Percentiles rank a stretch among this genome's conserved stretches.
Conservation (phyloP, 192 early-diverging fungal genomes). For the Haplosporangium gracile region DNA sequence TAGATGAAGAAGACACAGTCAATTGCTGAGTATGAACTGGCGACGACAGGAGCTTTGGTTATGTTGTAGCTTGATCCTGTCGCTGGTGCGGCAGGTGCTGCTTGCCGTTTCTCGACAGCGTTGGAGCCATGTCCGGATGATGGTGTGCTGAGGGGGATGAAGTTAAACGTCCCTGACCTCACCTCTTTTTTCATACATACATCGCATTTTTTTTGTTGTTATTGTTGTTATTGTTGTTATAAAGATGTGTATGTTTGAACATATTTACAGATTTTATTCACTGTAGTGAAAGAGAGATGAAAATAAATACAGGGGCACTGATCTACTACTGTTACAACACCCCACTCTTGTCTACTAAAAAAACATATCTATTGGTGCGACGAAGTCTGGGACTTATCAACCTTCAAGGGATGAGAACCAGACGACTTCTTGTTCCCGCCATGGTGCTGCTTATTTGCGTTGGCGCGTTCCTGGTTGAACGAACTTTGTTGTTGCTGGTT, state of each 20-base stretch:
- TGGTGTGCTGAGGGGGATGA: too few species aligned
- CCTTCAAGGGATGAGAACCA: conserved; percentile 45
- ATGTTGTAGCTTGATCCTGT: not conserved
- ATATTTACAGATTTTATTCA: not conserved
- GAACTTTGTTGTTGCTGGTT: not conserved
- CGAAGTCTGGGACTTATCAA: conserved; percentile 6
- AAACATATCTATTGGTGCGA: not conserved
- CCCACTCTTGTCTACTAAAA: not conserved
- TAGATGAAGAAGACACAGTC: conserved; percentile 27
- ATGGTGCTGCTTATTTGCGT: conserved; percentile 33
- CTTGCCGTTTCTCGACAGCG: conserved; percentile 6
- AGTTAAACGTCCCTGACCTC: too few species aligned
- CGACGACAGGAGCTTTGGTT: conserved; percentile 4
- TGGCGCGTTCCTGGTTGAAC: not conserved
- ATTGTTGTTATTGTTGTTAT: too few species aligned
- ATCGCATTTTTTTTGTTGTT: too few species aligned
- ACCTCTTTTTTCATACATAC: too few species aligned
- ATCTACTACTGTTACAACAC: not conserved
- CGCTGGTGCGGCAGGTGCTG: not conserved
- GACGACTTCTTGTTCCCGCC: conserved; percentile 20
- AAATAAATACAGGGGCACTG: not conserved
- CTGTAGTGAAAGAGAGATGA: not conserved
- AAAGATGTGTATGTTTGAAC: not conserved
- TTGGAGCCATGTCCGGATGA: not conserved
- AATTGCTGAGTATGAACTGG: conserved; percentile 19